These are phyloP conservation scores for Astragalus glycyphyllos DNA, from an alignment of 306 rosid genomes.

Conservation along the genomic window DNA sequence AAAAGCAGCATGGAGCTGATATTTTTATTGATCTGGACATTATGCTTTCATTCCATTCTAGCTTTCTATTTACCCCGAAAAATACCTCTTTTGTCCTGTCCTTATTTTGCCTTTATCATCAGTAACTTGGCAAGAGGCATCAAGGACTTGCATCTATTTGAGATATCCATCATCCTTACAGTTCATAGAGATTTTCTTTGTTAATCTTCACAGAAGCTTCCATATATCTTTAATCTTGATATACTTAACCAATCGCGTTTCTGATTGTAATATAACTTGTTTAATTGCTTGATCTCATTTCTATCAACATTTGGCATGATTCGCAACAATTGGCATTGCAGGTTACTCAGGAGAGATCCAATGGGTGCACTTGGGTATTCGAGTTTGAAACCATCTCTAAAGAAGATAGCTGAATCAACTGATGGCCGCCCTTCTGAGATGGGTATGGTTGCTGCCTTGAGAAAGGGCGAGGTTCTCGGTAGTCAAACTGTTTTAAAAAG, in stretches of 20 bases:
- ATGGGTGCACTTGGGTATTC: conserved; percentile 98
- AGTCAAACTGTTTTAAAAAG: conserved; percentile 92
- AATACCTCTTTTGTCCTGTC: neutral
- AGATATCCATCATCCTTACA: conserved; percentile 10
- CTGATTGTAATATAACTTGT: conserved; percentile 9
- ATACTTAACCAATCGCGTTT: conserved; percentile 11
- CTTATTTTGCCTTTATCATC: conserved; percentile 19
- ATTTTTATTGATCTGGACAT: conserved; percentile 19
- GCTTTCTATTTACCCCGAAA: conserved; percentile 19
- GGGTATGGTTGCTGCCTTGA: conserved; percentile 87
- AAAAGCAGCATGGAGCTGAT: neutral
- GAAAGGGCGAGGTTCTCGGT: conserved; percentile 92
- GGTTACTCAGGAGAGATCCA: conserved; percentile 90
- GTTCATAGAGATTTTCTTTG: conserved; percentile 32
- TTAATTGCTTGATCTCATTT: conserved; percentile 13
- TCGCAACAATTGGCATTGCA: conserved; percentile 39
- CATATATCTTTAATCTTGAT: conserved; percentile 1
- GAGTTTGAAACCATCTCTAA: conserved; percentile 65
- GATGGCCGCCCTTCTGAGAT: conserved; percentile 85
- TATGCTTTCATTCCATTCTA: conserved; percentile 24
- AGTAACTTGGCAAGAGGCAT: conserved; percentile 23
- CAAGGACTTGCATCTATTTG: conserved; percentile 14
- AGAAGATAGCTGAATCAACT: conserved; percentile 72
- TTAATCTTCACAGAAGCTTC: conserved; percentile 15
- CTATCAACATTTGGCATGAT: conserved; percentile 4